Base-by-base conservation (phyloP, 306 rosid genomes). In the Castanea crenata region DNA sequence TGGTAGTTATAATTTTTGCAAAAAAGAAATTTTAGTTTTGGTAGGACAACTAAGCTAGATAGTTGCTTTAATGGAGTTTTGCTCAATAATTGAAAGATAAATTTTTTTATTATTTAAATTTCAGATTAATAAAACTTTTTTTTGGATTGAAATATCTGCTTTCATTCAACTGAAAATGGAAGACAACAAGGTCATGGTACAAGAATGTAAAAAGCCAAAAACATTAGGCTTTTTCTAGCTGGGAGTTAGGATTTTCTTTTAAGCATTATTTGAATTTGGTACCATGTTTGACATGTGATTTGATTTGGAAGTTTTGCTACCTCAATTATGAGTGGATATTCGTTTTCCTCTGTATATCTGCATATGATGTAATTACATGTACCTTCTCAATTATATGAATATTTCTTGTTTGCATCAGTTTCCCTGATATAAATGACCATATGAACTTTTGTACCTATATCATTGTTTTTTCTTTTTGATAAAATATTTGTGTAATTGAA, bases 321-420 rank as follows among this genome's bases (percentile, higher is more conserved):
- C 57, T 75, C 27, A 76, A 73, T 65, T 80, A 21, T 75, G 80
- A 44, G 63, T 18, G 25, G 44, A 19, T 19, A 32, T 34, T 38
- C 71, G 51, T 44, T 58, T 31, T 77, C 63, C n/a, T 23, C 38
- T 38, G 15, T 35, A 21, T 31, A 12, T 21, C 51, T 18, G 23
- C 15, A 67, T 18, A 67, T 2, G 74, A 32, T 54, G 35, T 20
- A 31, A 54, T 76, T 78, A 35, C 35, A 78, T 75, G 61, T 76
- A 76, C 78, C 76, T 67, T 76, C 54, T 72, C 76, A 29, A 59
- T 63, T 75, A 71, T 46, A 58, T 59, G 71, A 76, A 71, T 79
- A 59, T 64, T 35, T 58, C 12, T 29, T 54, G 46, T 74, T 9
- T 38, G 55, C 75, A 21, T 78, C 77, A 55, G 27, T 69, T 71